A percentile compares a stretch with the other conserved stretches of the same genome.
Evolutionary conservation across 495 filamentous ascomycete genomes (phyloP).

Genomic region (Tuber aestivum): DNA sequence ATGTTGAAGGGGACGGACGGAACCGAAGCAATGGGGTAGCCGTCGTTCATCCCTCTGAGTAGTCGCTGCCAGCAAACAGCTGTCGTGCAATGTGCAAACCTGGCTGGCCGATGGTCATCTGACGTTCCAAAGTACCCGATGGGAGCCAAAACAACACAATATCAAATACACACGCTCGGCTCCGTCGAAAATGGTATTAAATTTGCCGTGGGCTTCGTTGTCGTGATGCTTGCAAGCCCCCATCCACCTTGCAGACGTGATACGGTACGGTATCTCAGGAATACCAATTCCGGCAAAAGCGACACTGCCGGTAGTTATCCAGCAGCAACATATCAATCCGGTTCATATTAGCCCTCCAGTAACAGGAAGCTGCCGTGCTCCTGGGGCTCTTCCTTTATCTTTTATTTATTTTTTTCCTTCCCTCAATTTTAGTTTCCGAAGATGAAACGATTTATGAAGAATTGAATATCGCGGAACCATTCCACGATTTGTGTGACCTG

Average conservation of each 20-base stretch:
- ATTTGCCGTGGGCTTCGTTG: not conserved
- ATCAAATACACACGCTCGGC: not conserved
- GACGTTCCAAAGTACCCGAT: not conserved
- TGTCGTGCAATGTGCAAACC: conserved; percentile 1
- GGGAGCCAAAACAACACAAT: too few species aligned
- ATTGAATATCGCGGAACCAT: not conserved
- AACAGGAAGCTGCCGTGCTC: not conserved
- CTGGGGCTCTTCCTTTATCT: not conserved
- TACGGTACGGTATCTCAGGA: not conserved
- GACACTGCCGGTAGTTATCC: not conserved
- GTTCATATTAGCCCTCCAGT: not conserved
- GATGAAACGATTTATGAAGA: not conserved
- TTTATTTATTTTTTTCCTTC: too few species aligned
- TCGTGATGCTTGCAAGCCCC: not conserved
- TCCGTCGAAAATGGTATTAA: not conserved
- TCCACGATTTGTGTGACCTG: not conserved
- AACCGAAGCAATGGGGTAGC: not conserved
- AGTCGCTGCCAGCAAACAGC: conserved; percentile 1
- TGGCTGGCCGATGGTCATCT: not conserved
- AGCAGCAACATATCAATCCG: not conserved
- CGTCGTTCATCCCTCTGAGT: not conserved
- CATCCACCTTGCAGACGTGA: not conserved
- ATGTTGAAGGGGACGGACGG: not conserved
- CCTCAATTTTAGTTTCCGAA: not conserved
- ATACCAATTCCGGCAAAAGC: not conserved